Percentiles rank a stretch among this genome's conserved stretches.
phyloP scores from a whole-genome alignment of 768 basidiomycete species.

The Tylopilus vinaceipallidus region DNA sequence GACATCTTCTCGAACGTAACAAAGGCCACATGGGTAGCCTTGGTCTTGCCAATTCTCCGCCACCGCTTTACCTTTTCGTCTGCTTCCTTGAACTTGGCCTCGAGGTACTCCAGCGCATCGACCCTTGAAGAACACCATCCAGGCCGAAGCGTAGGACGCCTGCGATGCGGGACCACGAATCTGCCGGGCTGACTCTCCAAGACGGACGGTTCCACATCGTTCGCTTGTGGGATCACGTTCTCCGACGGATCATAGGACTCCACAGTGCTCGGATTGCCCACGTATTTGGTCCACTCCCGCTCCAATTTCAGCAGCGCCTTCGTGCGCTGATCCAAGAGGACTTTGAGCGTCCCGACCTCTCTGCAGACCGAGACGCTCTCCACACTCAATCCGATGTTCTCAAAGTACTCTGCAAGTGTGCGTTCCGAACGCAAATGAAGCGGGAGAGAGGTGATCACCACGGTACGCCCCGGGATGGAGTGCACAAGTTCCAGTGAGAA shows the following conservation, averaged over 20 bases:
- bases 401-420: slow-evolving; percentile 89
- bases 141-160: slow-evolving; percentile 73
- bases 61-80: slow-evolving; percentile 82
- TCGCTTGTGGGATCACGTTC: slow-evolving; percentile 44
- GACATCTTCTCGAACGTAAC: slow-evolving; percentile 97
- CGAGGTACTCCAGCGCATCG: slow-evolving; percentile 88
- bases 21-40: slow-evolving; percentile 82
- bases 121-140: slow-evolving; percentile 74
- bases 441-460: slow-evolving; percentile 84
- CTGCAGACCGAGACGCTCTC: slow-evolving; percentile 91
- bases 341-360: slow-evolving; percentile 72
- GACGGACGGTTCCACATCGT: slow-evolving; percentile 50
- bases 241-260: slow-evolving; percentile 77
- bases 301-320: slow-evolving; percentile 79
- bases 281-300: slow-evolving; percentile 82
- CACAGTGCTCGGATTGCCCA: slow-evolving; percentile 90
- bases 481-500: slow-evolving; percentile 95
- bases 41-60: slow-evolving; percentile 70
- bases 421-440: slow-evolving; percentile 82
- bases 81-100: slow-evolving; percentile 71
- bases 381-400: slow-evolving; percentile 80
- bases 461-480: slow-evolving; percentile 90
- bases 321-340: slow-evolving; percentile 76
- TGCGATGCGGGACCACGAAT: slow-evolving; percentile 71
- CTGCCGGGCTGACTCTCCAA: slow-evolving; percentile 53